Evolutionary conservation across 208 protist genomes (phyloP).

Genomic region (Acanthamoeba culbertsoni): DNA sequence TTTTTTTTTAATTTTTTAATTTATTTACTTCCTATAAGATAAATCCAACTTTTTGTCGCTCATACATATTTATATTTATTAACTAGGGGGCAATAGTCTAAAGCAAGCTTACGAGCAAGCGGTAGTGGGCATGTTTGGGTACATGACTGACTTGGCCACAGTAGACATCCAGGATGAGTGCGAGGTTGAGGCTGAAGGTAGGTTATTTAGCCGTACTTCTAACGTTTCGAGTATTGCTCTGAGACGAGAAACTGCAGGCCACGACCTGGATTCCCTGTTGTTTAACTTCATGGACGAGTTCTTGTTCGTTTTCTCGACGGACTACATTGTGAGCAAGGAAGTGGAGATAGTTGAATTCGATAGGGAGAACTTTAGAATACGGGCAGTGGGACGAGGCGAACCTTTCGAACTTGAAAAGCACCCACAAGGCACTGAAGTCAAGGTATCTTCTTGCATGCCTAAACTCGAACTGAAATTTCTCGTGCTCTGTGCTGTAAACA

Average conservation of each 20-base stretch:
- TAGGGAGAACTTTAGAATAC: slow-evolving; percentile 46
- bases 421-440: slow-evolving; percentile 61
- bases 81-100: slow-evolving; percentile 30
- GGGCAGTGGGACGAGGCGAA: slow-evolving; percentile 28
- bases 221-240: neutral
- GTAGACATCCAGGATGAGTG: slow-evolving; percentile 24
- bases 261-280: slow-evolving; percentile 50
- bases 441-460: neutral
- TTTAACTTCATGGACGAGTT: slow-evolving; percentile 58
- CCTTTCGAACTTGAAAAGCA: slow-evolving; percentile 53
- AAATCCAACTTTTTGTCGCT: neutral
- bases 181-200: slow-evolving; percentile 51
- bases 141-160: slow-evolving; percentile 55
- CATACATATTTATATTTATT: neutral
- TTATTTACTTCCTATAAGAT: neutral
- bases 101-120: slow-evolving; percentile 50
- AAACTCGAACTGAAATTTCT: too few relatives aligned
- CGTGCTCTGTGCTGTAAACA: neutral
- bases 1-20: neutral
- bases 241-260: neutral
- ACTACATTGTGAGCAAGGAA: slow-evolving; percentile 30
- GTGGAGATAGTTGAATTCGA: slow-evolving; percentile 47
- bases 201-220: neutral
- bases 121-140: slow-evolving; percentile 44
- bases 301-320: slow-evolving; percentile 34